A percentile compares a stretch with the other conserved stretches of the same genome.
Evolutionary conservation across 306 rosid species (phyloP).

Genomic region (Vicia villosa): DNA sequence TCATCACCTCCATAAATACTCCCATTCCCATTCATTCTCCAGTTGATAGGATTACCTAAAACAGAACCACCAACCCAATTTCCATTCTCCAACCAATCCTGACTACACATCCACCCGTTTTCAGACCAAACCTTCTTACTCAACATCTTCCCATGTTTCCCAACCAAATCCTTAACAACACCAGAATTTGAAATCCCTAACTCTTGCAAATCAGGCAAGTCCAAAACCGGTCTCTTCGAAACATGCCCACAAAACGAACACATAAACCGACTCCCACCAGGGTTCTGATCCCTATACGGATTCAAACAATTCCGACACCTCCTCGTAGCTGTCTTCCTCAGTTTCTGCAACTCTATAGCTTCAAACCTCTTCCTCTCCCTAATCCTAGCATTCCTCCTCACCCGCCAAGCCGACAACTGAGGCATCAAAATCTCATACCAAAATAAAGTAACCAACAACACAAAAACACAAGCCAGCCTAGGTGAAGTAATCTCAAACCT

Average conservation of each 20-base stretch:
- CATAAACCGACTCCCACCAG: conserved; percentile 96
- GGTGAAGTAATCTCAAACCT: conserved; percentile 96
- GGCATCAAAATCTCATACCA: conserved; percentile 99
- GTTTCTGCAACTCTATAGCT: conserved; percentile 90
- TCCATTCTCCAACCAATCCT: conserved; percentile 85
- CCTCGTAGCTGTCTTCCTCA: conserved; percentile 85
- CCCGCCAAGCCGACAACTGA: conserved; percentile 91
- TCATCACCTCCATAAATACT: conserved; percentile 69
- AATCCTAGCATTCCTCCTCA: conserved; percentile 70
- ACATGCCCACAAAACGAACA: conserved; percentile 95
- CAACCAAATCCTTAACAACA: conserved; percentile 77
- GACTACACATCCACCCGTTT: conserved; percentile 84
- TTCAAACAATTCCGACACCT: conserved; percentile 92
- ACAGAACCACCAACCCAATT: conserved; percentile 71
- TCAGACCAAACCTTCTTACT: conserved; percentile 88
- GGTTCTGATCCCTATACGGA: conserved; percentile 96
- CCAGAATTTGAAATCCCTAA: conserved; percentile 66
- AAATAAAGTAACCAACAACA: conserved; percentile 84
- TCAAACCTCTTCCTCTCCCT: conserved; percentile 90
- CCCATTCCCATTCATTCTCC: conserved; percentile 62
- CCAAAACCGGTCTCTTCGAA: conserved; percentile 89
- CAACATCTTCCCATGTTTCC: conserved; percentile 84
- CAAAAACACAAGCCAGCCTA: conserved; percentile 88
- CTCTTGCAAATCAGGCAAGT: conserved; percentile 79
- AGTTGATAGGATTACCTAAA: conserved; percentile 54